Conservation (phyloP, 1,284 basidiomycete genomes). For the Microbotryum violaceum region DNA sequence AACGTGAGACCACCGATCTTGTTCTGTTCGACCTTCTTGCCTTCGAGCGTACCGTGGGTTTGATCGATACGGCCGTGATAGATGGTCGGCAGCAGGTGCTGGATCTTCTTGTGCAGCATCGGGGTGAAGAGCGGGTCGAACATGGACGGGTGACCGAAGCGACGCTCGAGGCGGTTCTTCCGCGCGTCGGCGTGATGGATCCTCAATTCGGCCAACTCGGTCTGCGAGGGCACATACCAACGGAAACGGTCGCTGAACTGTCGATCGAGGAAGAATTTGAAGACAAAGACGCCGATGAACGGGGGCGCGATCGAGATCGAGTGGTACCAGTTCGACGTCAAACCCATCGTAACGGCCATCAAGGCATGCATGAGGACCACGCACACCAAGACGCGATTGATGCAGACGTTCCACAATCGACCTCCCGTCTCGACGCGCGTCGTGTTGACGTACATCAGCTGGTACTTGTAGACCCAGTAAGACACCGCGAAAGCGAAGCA, state of each 20-base stretch:
- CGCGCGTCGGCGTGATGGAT: constrained; percentile 63
- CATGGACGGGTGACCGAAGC: constrained; percentile 78
- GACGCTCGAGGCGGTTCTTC: constrained; percentile 63
- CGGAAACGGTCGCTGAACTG: constrained; percentile 63
- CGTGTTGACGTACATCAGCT: constrained; percentile 80
- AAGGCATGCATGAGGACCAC: constrained; percentile 42
- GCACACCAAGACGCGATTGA: constrained; percentile 71
- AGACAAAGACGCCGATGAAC: constrained; percentile 52
- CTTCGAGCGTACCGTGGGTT: constrained; percentile 53
- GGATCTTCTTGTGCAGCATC: constrained; percentile 77
- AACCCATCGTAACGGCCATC: constrained; percentile 52
- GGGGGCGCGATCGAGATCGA: constrained; percentile 38
- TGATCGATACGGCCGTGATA: constrained; percentile 62
- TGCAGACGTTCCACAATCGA: constrained; percentile 79
- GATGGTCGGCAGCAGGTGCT: constrained; percentile 52
- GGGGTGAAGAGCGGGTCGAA: constrained; percentile 64
- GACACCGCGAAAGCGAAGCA: constrained; percentile 61
- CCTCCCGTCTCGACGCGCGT: constrained; percentile 85
- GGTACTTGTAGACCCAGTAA: constrained; percentile 69
- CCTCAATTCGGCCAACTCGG: constrained; percentile 61
- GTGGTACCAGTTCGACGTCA: constrained; percentile 63
- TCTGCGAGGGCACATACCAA: constrained; percentile 58
- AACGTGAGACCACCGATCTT: constrained; percentile 51
- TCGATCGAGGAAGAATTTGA: constrained; percentile 72
- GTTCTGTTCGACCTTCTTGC: constrained; percentile 65